Evolutionary conservation across 2,329 filamentous ascomycete species (phyloP).

Genomic region (Metarhizium brunneum): DNA sequence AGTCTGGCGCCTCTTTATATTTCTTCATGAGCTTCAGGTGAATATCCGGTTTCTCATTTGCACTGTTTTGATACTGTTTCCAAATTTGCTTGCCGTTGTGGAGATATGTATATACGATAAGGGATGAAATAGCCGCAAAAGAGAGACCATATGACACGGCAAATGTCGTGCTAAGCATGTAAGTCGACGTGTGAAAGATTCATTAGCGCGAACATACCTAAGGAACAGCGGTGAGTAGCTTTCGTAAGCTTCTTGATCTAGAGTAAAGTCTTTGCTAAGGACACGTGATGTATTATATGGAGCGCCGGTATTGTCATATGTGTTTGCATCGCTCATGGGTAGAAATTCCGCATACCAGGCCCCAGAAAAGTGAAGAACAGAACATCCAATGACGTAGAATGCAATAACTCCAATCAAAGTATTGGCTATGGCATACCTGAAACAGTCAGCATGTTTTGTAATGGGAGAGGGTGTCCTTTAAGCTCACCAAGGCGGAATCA

Average conservation of each 20-base stretch:
- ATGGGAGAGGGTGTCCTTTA: background rate
- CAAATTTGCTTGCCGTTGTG: slow-evolving; percentile 60
- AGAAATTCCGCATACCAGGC: slow-evolving; percentile 56
- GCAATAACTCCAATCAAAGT: slow-evolving; percentile 57
- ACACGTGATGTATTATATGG: slow-evolving; percentile 57
- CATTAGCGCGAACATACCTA: slow-evolving; percentile 25
- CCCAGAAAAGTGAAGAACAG: slow-evolving; percentile 55
- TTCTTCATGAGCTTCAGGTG: slow-evolving; percentile 57
- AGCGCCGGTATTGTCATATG: slow-evolving; percentile 61
- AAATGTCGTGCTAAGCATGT: slow-evolving; percentile 53
- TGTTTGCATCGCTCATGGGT: slow-evolving; percentile 60
- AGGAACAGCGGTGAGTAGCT: slow-evolving; percentile 61
- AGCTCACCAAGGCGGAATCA: slow-evolving; percentile 57
- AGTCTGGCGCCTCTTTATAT: slow-evolving; percentile 52
- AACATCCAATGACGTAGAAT: slow-evolving; percentile 54
- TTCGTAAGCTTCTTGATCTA: slow-evolving; percentile 55
- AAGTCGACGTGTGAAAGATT: background rate
- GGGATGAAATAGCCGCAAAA: slow-evolving; percentile 60
- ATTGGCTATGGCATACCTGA: slow-evolving; percentile 62
- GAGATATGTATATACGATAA: slow-evolving; percentile 59
- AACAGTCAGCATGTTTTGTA: background rate
- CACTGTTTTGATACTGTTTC: slow-evolving; percentile 50
- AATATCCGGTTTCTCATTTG: slow-evolving; percentile 50
- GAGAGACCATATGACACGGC: slow-evolving; percentile 61
- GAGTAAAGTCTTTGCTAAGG: slow-evolving; percentile 49